Percentiles rank a stretch among this genome's conserved stretches.
Evolutionary conservation across 352 stramenopile species (phyloP).

Genomic region (Phytophthora hybrid): DNA sequence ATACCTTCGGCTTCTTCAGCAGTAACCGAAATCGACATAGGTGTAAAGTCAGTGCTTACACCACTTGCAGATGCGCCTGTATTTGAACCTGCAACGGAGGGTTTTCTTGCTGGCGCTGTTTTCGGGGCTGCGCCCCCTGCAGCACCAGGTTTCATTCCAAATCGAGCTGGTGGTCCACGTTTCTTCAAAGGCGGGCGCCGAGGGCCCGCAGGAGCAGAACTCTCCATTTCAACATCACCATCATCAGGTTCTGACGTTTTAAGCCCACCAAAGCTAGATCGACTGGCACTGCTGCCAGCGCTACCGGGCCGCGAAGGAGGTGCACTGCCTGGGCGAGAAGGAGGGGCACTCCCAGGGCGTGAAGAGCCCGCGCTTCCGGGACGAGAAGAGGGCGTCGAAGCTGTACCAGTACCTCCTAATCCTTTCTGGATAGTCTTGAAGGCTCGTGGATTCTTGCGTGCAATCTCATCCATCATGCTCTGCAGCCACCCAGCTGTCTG

Average conservation of each 20-base stretch:
- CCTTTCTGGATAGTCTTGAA: constrained; percentile 75
- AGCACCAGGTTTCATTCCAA: constrained; percentile 55
- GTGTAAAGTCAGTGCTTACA: constrained; percentile 63
- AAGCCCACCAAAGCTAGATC: constrained; percentile 29
- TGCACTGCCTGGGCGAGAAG: constrained; percentile 39
- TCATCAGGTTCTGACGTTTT: constrained; percentile 25
- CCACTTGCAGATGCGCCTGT: constrained; percentile 22
- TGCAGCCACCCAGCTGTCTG: constrained; percentile 66
- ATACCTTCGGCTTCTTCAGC: constrained; percentile 75
- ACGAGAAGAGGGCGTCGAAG: constrained; percentile 42
- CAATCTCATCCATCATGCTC: constrained; percentile 67
- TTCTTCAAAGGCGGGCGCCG: constrained; percentile 50
- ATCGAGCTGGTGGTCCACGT: constrained; percentile 55
- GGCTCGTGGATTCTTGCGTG: constrained; percentile 73
- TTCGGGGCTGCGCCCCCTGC: constrained; percentile 33
- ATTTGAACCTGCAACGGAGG: constrained; percentile 19
- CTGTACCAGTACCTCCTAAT: constrained; percentile 33
- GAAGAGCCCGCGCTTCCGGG: constrained; percentile 44
- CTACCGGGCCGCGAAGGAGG: constrained; percentile 43
- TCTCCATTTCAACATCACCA: constrained; percentile 46
- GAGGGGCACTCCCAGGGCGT: constrained; percentile 30
- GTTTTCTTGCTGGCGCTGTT: constrained; percentile 40
- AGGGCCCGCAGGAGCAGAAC: constrained; percentile 14
- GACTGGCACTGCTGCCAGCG: constrained; percentile 36
- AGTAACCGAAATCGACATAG: constrained; percentile 68